These are phyloP conservation scores for Podaxis pistillaris DNA, from an alignment of 768 basidiomycete species.

Conservation along the genomic window DNA sequence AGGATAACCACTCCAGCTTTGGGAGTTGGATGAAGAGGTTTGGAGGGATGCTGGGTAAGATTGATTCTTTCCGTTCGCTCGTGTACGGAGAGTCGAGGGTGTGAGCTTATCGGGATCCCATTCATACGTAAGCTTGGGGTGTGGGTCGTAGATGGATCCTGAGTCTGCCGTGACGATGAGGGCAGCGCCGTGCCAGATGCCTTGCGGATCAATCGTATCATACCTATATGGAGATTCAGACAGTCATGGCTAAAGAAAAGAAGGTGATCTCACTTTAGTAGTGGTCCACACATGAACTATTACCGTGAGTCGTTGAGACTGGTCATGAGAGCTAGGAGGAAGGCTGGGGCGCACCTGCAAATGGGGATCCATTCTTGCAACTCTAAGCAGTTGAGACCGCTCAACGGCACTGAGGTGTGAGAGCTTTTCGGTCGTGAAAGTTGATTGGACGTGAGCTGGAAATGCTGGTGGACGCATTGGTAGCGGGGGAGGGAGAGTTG, in stretches of 20 bases:
- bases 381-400: slow-evolving; percentile 55
- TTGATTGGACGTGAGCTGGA: slow-evolving; percentile 24
- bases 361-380: slow-evolving; percentile 75
- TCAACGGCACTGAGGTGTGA: slow-evolving; percentile 60
- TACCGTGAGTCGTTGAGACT: slow-evolving; percentile 1
- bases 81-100: slow-evolving; percentile 15
- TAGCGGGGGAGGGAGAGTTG: background rate
- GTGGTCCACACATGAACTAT: slow-evolving; percentile 87
- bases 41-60: slow-evolving; percentile 12
- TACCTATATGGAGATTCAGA: slow-evolving; percentile 45
- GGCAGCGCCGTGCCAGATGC: slow-evolving; percentile 85
- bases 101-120: slow-evolving; percentile 62
- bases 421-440: slow-evolving; percentile 38
- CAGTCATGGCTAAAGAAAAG: background rate
- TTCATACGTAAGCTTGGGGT: slow-evolving; percentile 64
- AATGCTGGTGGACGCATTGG: slow-evolving; percentile 1
- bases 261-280: slow-evolving; percentile 47
- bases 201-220: slow-evolving; percentile 78
- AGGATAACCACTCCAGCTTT: slow-evolving; percentile 1
- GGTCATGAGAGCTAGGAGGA: slow-evolving; percentile 7
- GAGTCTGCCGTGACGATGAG: slow-evolving; percentile 86
- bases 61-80: slow-evolving; percentile 3
- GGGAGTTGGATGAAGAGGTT: background rate
- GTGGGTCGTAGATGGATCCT: slow-evolving; percentile 75
- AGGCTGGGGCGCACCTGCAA: slow-evolving; percentile 47